Evolutionary conservation across 805 yeast species (phyloP).

Genomic region (Lachancea waltii): DNA sequence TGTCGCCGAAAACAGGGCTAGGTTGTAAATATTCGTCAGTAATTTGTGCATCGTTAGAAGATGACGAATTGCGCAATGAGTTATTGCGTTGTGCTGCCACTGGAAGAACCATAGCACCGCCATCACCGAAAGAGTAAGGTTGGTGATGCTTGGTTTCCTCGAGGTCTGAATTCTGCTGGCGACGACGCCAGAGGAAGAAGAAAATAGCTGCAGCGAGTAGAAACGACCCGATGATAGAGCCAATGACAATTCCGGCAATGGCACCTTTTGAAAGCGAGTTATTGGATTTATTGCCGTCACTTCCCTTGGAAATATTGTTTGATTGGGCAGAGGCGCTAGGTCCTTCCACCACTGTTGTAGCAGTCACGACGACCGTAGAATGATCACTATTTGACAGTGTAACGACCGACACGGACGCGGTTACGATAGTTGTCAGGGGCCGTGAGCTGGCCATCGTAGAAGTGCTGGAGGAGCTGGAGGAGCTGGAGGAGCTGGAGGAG

Average conservation of each 20-base stretch:
- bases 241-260: no score
- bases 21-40: slow-evolving; percentile 8
- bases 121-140: slow-evolving; percentile 33
- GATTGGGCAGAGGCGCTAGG: slow-evolving; percentile 13
- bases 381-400: slow-evolving; percentile 16
- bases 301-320: slow-evolving; percentile 8
- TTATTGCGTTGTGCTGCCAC: slow-evolving; percentile 9
- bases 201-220: slow-evolving; percentile 36
- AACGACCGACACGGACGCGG: slow-evolving; percentile 21
- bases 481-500: slow-evolving; percentile 2
- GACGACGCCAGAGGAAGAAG: slow-evolving; percentile 39
- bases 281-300: slow-evolving; percentile 5
- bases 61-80: slow-evolving; percentile 1
- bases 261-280: slow-evolving; percentile 37
- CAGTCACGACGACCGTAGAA: slow-evolving; percentile 23
- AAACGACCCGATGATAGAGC: no score
- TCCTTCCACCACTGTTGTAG: slow-evolving; percentile 21
- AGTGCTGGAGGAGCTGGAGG: slow-evolving; percentile 8
- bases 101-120: slow-evolving; percentile 24
- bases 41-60: background rate
- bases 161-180: slow-evolving; percentile 36
- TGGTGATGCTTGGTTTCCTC: slow-evolving; percentile 36
- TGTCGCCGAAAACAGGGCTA: slow-evolving; percentile 24
- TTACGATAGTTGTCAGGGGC: slow-evolving; percentile 21
- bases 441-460: no score